phyloP scores from a whole-genome alignment of 1,284 basidiomycete species.

The Anthracocystis setariae region DNA sequence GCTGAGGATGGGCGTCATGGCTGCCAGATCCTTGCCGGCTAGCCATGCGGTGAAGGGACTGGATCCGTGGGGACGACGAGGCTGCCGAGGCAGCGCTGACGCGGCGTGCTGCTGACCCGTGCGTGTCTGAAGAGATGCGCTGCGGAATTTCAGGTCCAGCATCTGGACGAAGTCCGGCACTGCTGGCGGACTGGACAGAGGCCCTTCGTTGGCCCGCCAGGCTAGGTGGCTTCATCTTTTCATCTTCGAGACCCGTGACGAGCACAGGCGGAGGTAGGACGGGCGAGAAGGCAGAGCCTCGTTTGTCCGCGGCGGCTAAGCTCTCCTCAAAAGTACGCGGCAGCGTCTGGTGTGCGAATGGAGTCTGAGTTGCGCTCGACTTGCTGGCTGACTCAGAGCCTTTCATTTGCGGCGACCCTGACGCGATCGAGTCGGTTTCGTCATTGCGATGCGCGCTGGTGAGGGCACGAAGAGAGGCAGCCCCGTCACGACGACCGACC shows the following conservation, averaged over 20 bases:
- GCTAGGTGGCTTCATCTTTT: conserved; percentile 27
- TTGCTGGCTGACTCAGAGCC: neutral
- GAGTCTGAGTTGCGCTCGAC: neutral
- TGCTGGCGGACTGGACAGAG: conserved; percentile 28
- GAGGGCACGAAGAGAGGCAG: conserved; percentile 21
- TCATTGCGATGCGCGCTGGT: conserved; percentile 20
- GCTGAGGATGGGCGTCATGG: conserved; percentile 20
- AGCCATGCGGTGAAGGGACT: conserved; percentile 14
- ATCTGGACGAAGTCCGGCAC: conserved; percentile 25
- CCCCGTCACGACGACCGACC: conserved; percentile 34
- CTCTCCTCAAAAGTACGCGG: conserved; percentile 14
- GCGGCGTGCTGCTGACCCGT: conserved; percentile 24
- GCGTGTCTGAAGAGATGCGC: conserved; percentile 39
- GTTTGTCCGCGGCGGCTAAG: conserved; percentile 4
- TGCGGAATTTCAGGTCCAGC: conserved; percentile 36
- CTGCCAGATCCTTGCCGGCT: conserved; percentile 20
- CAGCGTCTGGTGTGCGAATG: conserved; percentile 4
- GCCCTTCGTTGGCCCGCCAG: conserved; percentile 19
- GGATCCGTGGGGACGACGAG: conserved; percentile 24
- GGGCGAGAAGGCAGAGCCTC: conserved; percentile 12
- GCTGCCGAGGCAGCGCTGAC: conserved; percentile 19
- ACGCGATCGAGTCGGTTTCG: conserved; percentile 10
- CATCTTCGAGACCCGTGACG: conserved; percentile 10
- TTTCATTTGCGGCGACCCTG: conserved; percentile 14
- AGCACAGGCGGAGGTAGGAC: conserved; percentile 32